Base-by-base conservation (phyloP, 2,329 filamentous ascomycete species). In the Ceratocystis alfenasii region DNA sequence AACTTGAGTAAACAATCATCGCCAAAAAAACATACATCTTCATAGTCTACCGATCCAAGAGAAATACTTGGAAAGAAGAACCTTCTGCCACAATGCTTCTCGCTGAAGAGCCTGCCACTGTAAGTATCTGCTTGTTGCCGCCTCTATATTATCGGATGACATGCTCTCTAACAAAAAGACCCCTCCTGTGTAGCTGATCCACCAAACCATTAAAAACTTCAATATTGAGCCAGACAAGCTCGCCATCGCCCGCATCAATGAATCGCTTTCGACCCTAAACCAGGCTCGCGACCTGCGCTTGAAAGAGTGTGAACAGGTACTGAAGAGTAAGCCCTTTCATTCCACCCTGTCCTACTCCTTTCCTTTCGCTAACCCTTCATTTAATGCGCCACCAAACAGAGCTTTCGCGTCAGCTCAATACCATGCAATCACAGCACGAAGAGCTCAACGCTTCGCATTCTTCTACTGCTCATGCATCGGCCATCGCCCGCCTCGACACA, bases 151-250 rank as follows among this genome's bases (percentile, higher is more conserved):
- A n/a, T 25, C 12, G 15, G 36, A 41, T 41, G 36, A 41, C 36
- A 41, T 41, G 36, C 10, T 41, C 36, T 41, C 36, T 62, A 57
- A 64, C 63, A 33, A 57, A 30, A 17, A 59, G 4, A 33, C 55
- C n/a, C 48, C 20, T 48, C 46, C 46, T 15, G 20, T 66, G 60
- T 75, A 94, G 89, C 87, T 96, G 73, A 95, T 99, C 78, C 83
- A 87, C 74, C 88, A 95, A 78, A 96, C 92, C 53, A 88, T 95
- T 72, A 83, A 86, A 72, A 96, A 96, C 81, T 99, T 99, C 85
- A 94, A 95, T 79, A 95, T 93, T 72, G 81, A 84, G 22, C 90
- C 90, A 10, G 94, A 99, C 80, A 94, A 91, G 73, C 80, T 85
- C 70, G 89, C 89, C 68, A 84, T 97, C 22, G 80, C 87, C 22